Evolutionary conservation across 805 yeast genomes (phyloP).

Genomic region (Suhomyces prunicola): DNA sequence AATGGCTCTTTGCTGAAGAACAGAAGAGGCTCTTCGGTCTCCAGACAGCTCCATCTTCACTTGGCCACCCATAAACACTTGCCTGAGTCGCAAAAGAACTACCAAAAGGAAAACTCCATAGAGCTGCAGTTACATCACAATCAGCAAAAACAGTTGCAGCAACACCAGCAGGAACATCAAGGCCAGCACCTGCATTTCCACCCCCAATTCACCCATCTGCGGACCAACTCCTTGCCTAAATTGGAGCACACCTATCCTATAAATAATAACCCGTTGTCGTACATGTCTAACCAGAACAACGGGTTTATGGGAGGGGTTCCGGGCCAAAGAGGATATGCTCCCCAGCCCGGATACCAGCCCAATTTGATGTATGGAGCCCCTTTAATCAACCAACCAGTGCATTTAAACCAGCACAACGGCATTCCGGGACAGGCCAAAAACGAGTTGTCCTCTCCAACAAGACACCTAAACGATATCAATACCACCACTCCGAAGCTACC

Average conservation of each 20-base stretch:
- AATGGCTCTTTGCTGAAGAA: conserved; percentile 72
- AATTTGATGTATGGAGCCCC: conserved; percentile 22
- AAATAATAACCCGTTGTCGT: conserved; percentile 21
- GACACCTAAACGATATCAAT: conserved; percentile 18
- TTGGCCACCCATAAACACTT: conserved; percentile 55
- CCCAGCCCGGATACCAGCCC: conserved; percentile 11
- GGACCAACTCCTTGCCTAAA: conserved; percentile 17
- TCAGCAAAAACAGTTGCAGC: conserved; percentile 15
- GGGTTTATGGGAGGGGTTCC: conserved; percentile 1
- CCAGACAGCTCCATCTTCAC: conserved; percentile 76
- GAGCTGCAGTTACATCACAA: conserved; percentile 17
- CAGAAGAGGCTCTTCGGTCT: conserved; percentile 77
- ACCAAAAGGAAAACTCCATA: conserved; percentile 17
- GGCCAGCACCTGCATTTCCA: conserved; percentile 5
- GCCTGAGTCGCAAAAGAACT: conserved; percentile 44
- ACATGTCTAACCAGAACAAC: conserved; percentile 12
- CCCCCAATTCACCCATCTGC: conserved; percentile 10
- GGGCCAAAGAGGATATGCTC: conserved; percentile 9
- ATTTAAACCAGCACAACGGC: conserved; percentile 3
- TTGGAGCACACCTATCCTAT: conserved; percentile 17
- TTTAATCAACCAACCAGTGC: conserved; percentile 15
- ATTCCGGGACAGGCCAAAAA: conserved; percentile 16
- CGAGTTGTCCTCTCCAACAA: conserved; percentile 40
- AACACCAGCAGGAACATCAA: conserved; percentile 7
- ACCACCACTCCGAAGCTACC: conserved; percentile 32